Base-by-base conservation (phyloP, 352 stramenopile species). In the Lagenidium sp. region DNA sequence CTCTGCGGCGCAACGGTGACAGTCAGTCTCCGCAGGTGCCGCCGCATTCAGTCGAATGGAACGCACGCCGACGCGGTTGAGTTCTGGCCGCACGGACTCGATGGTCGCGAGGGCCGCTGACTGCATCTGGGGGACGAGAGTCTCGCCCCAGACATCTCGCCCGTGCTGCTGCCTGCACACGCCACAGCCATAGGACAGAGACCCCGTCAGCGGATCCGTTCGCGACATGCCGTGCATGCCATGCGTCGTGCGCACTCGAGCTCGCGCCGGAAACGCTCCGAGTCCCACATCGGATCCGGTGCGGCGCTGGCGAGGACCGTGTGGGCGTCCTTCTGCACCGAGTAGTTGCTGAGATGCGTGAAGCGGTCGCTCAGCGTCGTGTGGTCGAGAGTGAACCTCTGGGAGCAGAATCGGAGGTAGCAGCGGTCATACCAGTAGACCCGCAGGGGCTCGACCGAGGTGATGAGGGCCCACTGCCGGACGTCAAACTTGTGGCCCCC, bases 301-400 rank as follows among this genome's bases (percentile, higher is more conserved):
- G 5, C 7, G 2, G 16, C 6, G 18, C 6, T n/a, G 6, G 32
- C 36, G 2, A 46, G 19, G 13, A 24, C 20, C 1, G 47, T 20
- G 1, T 36, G 28, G 15, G 60, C 71, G 8, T 86, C 28, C 42
- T 88, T 85, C 34, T 95, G 82, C 22, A 95, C 57, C 2, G 82
- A 93, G 50, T 85, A 82, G 51, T 95, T 95, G 50, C 76, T 91
- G 30, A 95, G 45, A 35, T 95, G 82, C 6, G 67, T 66, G 36
- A 82, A 83, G 4, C 36, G 57, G 54, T 93, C 78, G 1, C 66
- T 47, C 8, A 85, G 46, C 10, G 25, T 40, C 0, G 44, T 41
- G 0, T 47, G 21, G 0, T 47, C 24, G 0, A 90, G 43, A 5
- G 61, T 59, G 46, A 88, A 95, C 7, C 48, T 43, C 31, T 57